A percentile compares a stretch with the other conserved stretches of the same genome.
phyloP scores from a whole-genome alignment of 305 asterid genomes.

The Fraxinus paxiana region DNA sequence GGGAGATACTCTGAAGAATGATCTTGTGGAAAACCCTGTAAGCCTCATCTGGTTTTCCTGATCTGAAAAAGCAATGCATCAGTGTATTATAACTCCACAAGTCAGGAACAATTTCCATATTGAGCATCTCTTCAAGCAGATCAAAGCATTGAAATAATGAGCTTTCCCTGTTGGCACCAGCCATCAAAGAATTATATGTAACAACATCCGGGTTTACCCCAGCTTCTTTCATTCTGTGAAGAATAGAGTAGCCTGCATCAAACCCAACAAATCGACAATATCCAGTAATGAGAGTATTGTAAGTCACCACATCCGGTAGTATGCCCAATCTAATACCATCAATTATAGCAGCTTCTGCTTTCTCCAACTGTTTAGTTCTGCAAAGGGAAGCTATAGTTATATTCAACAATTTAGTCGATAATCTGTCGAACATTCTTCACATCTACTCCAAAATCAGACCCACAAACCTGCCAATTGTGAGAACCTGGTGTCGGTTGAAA shows the following conservation, averaged over 20 bases:
- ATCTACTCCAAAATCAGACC: slow-evolving; percentile 35
- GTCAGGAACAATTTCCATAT: slow-evolving; percentile 56
- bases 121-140: slow-evolving; percentile 74
- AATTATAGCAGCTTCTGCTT: slow-evolving; percentile 73
- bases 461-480: slow-evolving; percentile 32
- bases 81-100: slow-evolving; percentile 79
- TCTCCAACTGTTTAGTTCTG: slow-evolving; percentile 65
- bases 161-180: slow-evolving; percentile 56
- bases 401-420: slow-evolving; percentile 74
- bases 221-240: slow-evolving; percentile 71
- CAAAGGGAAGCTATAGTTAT: slow-evolving; percentile 79
- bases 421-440: slow-evolving; percentile 50
- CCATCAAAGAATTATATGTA: slow-evolving; percentile 80
- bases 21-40: slow-evolving; percentile 59
- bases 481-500: neutral
- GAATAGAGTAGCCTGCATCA: slow-evolving; percentile 59
- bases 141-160: slow-evolving; percentile 45
- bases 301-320: slow-evolving; percentile 71
- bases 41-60: slow-evolving; percentile 70
- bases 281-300: slow-evolving; percentile 71
- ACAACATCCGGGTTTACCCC: slow-evolving; percentile 64
- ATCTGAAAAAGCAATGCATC: slow-evolving; percentile 68
- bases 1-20: slow-evolving; percentile 42
- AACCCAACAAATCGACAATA: slow-evolving; percentile 63
- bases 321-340: slow-evolving; percentile 80